Base-by-base conservation (phyloP, 2,329 filamentous ascomycete genomes). In the Westerdykella ornata region DNA sequence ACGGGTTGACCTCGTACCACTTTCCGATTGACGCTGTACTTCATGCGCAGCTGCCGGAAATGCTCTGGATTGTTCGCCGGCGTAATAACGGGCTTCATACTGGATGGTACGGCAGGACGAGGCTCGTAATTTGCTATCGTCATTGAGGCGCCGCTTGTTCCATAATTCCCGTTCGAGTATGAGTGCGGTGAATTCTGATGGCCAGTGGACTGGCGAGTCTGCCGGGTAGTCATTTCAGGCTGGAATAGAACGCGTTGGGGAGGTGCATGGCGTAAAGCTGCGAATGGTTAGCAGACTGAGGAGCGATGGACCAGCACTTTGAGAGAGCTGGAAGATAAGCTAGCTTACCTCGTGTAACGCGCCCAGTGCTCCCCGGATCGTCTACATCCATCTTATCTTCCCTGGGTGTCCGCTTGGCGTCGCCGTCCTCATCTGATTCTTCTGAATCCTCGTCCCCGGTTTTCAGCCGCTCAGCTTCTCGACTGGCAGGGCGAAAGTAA, bases 211-310 rank as follows among this genome's bases (percentile, higher is more conserved):
- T 84, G 78, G 40, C 84, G 77, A 6, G 76, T 78, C 52, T 81
- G 76, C 47, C 85, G 76, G 3, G 82, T 72, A 8, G 76, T 77
- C 2, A 81, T 81, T 54, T 94, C 87, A 20, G 87, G 87, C 60
- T 92, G 86, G 65, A 90, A 94, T 38, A 92, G 81, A 39, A 89
- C 81, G 48, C 87, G 76, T 59, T 89, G 87, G 1, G 87, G 83
- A 19, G 88, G 88, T n/a, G 86, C 85, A 62, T 92, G 85, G 49
- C 88, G 77, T 38, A 89, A 70, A 29, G 81, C 83, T 47, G 49
- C 9, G 18, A 30, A 15, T 16, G 19, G 32, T 57, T 45, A 81
- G 52, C 38, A 39, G 19, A 39, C 4, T 2, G 4, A 31, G 18
- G 17, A 71, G 3, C 34, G 14, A 9, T 9, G 15, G 14, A 18